Percentiles rank a stretch among this genome's conserved stretches.
Conservation (phyloP, 805 yeast genomes). For the Naumovozyma castellii region DNA sequence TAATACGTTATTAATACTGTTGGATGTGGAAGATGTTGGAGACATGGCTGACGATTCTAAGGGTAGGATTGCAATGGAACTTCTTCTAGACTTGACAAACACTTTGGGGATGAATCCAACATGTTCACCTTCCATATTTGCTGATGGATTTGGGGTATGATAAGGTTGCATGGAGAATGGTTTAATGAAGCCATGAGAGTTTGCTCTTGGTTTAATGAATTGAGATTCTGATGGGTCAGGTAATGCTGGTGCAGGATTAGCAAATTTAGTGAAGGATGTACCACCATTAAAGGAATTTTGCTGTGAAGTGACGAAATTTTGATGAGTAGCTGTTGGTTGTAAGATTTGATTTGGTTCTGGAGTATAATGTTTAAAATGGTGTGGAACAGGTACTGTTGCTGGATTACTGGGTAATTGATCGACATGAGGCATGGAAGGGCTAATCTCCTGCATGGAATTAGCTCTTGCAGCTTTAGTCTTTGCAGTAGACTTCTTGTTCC, state of each 20-base stretch:
- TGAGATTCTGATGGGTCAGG: not conserved
- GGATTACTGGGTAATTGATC: not conserved
- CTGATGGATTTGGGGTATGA: not conserved
- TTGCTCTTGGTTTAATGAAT: constrained; percentile 23
- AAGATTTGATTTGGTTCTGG: not conserved
- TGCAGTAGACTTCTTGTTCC: no score
- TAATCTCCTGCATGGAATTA: not conserved
- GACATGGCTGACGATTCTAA: constrained; percentile 5
- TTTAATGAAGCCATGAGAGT: constrained; percentile 19
- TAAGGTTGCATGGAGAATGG: constrained; percentile 3
- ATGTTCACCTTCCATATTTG: constrained; percentile 20
- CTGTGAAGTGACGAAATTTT: no score
- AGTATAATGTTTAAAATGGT: not conserved
- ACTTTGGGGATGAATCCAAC: constrained; percentile 30
- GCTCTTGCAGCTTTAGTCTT: not conserved
- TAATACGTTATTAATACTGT: constrained; percentile 8
- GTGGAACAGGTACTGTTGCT: not conserved
- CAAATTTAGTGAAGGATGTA: no score
- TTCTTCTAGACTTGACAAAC: constrained; percentile 28
- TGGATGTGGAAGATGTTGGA: constrained; percentile 2
- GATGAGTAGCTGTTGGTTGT: not conserved
- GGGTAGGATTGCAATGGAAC: constrained; percentile 13
- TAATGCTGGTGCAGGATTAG: not conserved
- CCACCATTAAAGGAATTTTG: no score
- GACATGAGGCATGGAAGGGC: not conserved